Conservation (phyloP, 2,329 filamentous ascomycete species). For the Pyrenochaeta sp. region DNA sequence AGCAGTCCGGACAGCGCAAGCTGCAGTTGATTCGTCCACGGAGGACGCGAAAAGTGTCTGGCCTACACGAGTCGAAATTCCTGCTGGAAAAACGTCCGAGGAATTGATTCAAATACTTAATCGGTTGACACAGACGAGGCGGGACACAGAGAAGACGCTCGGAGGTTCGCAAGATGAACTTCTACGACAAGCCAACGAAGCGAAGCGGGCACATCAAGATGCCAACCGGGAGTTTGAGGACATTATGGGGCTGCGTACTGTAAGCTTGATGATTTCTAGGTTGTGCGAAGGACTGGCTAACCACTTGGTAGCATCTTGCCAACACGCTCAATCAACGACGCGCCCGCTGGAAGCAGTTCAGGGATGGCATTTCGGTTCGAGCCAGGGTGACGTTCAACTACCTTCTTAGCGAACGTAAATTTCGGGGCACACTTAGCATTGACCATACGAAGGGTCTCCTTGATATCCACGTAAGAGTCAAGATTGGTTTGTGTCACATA, state of each 20-base stretch:
- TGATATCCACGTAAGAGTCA: slow-evolving; percentile 70
- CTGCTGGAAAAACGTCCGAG: slow-evolving; percentile 39
- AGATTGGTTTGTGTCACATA: neutral
- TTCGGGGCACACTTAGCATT: slow-evolving; percentile 80
- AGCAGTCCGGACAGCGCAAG: slow-evolving; percentile 34
- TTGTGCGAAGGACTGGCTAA: slow-evolving; percentile 5
- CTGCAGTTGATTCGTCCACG: slow-evolving; percentile 31
- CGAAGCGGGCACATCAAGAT: slow-evolving; percentile 33
- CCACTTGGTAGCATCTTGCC: slow-evolving; percentile 56
- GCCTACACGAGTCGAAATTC: slow-evolving; percentile 36
- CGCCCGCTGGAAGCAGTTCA: slow-evolving; percentile 80
- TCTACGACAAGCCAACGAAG: slow-evolving; percentile 30
- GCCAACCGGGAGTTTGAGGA: slow-evolving; percentile 27
- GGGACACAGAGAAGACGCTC: slow-evolving; percentile 36
- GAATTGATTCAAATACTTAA: slow-evolving; percentile 40
- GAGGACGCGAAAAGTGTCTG: slow-evolving; percentile 26
- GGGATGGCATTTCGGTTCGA: slow-evolving; percentile 82
- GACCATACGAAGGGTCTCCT: slow-evolving; percentile 79
- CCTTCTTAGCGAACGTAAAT: slow-evolving; percentile 86
- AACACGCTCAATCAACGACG: slow-evolving; percentile 73
- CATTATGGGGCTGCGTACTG: slow-evolving; percentile 23
- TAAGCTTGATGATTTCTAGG: slow-evolving; percentile 11
- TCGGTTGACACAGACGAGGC: slow-evolving; percentile 37
- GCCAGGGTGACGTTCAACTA: slow-evolving; percentile 88
- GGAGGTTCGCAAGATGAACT: slow-evolving; percentile 46